These are phyloP conservation scores for Amylocystis lapponica DNA, from an alignment of 768 basidiomycete species.

Conservation along the genomic window DNA sequence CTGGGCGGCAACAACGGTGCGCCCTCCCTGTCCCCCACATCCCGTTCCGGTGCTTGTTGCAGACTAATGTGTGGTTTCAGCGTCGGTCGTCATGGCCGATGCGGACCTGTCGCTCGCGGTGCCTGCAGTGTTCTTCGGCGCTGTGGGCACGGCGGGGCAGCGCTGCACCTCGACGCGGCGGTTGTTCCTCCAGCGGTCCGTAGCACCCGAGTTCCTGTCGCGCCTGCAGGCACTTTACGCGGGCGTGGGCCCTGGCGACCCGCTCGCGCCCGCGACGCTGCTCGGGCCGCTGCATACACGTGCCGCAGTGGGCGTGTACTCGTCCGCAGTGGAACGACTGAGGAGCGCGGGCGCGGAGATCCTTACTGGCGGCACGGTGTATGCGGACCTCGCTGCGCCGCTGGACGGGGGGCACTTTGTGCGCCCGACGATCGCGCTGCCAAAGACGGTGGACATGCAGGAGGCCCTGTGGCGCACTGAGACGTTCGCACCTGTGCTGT, in stretches of 20 bases:
- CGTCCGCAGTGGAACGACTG: slow-evolving; percentile 54
- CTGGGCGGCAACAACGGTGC: slow-evolving; percentile 94
- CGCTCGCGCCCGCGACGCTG: slow-evolving; percentile 64
- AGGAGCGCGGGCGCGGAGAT: slow-evolving; percentile 67
- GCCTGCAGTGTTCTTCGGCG: slow-evolving; percentile 89
- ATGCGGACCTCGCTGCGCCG: slow-evolving; percentile 31
- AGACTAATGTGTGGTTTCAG: slow-evolving; percentile 32
- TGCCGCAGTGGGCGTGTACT: slow-evolving; percentile 64
- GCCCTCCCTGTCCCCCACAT: slow-evolving; percentile 6
- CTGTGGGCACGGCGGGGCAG: slow-evolving; percentile 73
- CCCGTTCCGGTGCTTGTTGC: background rate
- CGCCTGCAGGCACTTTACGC: slow-evolving; percentile 71
- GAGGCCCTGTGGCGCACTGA: slow-evolving; percentile 71
- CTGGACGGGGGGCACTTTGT: slow-evolving; percentile 80
- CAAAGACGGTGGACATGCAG: slow-evolving; percentile 46
- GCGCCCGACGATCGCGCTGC: slow-evolving; percentile 77
- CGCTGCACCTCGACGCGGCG: slow-evolving; percentile 91
- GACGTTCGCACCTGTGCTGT: slow-evolving; percentile 86
- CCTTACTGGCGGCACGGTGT: slow-evolving; percentile 62
- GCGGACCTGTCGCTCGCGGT: slow-evolving; percentile 89
- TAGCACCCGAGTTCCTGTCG: slow-evolving; percentile 72
- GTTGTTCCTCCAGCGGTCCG: slow-evolving; percentile 78
- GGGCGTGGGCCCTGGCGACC: slow-evolving; percentile 77
- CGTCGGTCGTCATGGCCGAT: slow-evolving; percentile 89
- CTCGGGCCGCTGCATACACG: slow-evolving; percentile 82